Percentiles rank a stretch among this genome's conserved stretches.
These are phyloP conservation scores for Epichloe amarillans DNA, from an alignment of 2,329 filamentous ascomycete species.

Conservation along the genomic window DNA sequence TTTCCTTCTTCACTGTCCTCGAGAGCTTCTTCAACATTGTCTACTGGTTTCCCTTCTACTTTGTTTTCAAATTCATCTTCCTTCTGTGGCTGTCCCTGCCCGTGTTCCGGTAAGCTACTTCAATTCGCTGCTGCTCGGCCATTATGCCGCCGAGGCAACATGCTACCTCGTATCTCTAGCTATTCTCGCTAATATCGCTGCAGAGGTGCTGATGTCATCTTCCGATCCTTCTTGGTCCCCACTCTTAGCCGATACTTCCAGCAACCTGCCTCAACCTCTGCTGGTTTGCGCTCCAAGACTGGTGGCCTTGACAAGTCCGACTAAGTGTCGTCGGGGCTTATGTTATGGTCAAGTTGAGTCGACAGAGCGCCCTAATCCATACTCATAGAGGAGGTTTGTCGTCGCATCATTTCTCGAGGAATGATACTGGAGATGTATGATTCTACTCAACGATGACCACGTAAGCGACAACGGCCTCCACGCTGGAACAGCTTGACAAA, in stretches of 20 bases:
- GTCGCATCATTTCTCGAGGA: background rate
- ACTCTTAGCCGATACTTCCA: constrained; percentile 88
- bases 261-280: constrained; percentile 55
- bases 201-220: constrained; percentile 90
- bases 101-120: constrained; percentile 63
- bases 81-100: constrained; percentile 96
- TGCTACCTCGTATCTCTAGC: background rate
- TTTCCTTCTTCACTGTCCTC: constrained; percentile 66
- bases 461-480: background rate
- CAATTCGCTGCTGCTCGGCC: background rate
- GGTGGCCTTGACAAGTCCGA: constrained; percentile 61
- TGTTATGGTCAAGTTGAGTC: background rate
- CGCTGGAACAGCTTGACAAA: background rate
- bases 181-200: background rate
- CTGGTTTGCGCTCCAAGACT: constrained; percentile 80
- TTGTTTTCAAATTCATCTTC: constrained; percentile 97
- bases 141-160: background rate
- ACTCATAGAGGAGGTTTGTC: background rate
- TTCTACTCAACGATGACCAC: background rate
- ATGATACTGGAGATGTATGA: background rate
- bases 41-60: constrained; percentile 99
- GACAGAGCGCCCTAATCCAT: background rate
- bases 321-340: constrained; percentile 26
- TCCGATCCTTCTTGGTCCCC: constrained; percentile 89
- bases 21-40: constrained; percentile 76